These are phyloP conservation scores for Pleurotus giganteus DNA, from an alignment of 768 basidiomycete species.

Conservation along the genomic window DNA sequence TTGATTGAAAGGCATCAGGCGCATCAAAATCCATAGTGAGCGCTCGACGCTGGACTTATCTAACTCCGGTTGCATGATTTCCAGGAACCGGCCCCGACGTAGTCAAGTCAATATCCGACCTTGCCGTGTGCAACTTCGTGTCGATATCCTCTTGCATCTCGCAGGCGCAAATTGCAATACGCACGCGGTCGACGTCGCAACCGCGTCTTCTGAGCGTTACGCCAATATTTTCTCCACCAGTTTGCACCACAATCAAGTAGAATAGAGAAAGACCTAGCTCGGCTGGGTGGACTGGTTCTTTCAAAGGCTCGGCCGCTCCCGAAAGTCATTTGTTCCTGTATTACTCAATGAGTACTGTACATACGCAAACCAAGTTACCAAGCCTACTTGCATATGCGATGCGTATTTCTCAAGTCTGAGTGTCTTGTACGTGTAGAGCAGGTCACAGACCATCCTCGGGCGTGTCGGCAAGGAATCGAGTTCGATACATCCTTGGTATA, in stretches of 20 bases:
- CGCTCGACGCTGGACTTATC: slow-evolving; percentile 1
- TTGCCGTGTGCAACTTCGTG: not conserved
- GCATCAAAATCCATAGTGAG: slow-evolving; percentile 2
- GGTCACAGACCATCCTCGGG: not conserved
- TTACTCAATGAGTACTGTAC: not conserved
- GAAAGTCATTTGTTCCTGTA: not conserved
- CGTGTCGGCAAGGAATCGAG: not conserved
- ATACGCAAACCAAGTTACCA: not conserved
- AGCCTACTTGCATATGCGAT: too few species aligned
- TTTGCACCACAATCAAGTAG: not conserved
- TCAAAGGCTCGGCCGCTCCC: not conserved
- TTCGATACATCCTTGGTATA: not conserved
- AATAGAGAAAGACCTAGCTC: too few species aligned
- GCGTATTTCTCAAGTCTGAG: too few species aligned
- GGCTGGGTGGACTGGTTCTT: too few species aligned
- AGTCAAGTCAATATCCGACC: not conserved
- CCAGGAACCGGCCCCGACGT: not conserved
- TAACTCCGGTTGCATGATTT: not conserved
- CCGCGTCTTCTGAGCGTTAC: not conserved
- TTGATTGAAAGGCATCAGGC: not conserved
- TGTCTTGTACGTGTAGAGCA: not conserved
- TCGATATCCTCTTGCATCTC: not conserved
- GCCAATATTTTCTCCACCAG: not conserved
- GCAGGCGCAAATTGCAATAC: too few species aligned
- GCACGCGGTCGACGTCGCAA: not conserved